Conservation (phyloP, 805 yeast genomes). For the Deakozyma indianensis region DNA sequence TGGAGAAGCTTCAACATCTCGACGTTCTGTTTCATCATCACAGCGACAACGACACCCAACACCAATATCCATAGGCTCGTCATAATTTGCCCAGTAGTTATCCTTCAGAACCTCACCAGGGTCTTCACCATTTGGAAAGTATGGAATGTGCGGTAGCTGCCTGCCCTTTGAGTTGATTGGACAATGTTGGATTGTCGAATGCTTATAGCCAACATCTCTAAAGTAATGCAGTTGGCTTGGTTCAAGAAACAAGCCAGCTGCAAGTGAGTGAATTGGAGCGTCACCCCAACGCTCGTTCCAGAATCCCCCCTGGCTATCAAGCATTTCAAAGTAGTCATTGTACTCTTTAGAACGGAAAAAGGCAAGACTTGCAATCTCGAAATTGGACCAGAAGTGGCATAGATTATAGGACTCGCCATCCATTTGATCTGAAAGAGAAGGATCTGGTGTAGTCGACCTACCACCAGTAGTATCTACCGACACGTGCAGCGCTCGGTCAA, state of each 20-base stretch:
- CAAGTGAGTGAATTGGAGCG: conserved; percentile 87
- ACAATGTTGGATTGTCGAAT: conserved; percentile 71
- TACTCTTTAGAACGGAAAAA: conserved; percentile 55
- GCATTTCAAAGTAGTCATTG: conserved; percentile 46
- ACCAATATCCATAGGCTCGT: conserved; percentile 28
- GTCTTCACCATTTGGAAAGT: conserved; percentile 21
- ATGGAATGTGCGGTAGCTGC: conserved; percentile 29
- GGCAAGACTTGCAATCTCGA: conserved; percentile 78
- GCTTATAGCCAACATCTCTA: conserved; percentile 83
- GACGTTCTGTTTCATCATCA: conserved; percentile 27
- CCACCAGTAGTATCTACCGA: conserved; percentile 1
- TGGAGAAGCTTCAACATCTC: conserved; percentile 20
- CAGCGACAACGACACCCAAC: conserved; percentile 84
- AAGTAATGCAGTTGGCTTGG: conserved; percentile 72
- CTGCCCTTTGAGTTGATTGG: conserved; percentile 47
- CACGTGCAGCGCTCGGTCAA: neutral
- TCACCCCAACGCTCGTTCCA: conserved; percentile 95
- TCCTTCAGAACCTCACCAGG: conserved; percentile 22
- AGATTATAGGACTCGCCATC: conserved; percentile 57
- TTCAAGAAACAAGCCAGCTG: conserved; percentile 60
- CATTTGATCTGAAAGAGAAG: conserved; percentile 38
- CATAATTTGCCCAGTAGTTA: conserved; percentile 26
- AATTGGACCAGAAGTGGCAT: conserved; percentile 88
- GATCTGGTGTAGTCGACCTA: conserved; percentile 18
- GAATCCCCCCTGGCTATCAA: conserved; percentile 71